A percentile compares a stretch with the other conserved stretches of the same genome.
These are phyloP conservation scores for Blastomyces parvus DNA, from an alignment of 2,329 filamentous ascomycete species.

Conservation along the genomic window DNA sequence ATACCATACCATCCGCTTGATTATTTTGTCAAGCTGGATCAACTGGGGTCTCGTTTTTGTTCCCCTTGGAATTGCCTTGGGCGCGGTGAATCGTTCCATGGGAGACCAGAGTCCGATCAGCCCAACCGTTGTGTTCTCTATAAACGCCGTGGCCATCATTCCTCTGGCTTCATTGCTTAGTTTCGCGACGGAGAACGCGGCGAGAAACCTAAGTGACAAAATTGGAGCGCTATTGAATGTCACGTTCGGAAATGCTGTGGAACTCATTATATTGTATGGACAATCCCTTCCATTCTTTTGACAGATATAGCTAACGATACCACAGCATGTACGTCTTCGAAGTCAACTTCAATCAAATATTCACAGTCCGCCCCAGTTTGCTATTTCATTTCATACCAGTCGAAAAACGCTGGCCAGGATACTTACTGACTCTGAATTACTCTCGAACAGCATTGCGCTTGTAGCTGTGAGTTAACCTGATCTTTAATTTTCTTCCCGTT, in stretches of 20 bases:
- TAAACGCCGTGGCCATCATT: slow-evolving; percentile 68
- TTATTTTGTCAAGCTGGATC: slow-evolving; percentile 50
- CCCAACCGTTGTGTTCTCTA: slow-evolving; percentile 57
- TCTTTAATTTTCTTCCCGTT: background rate
- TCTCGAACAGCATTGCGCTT: slow-evolving; percentile 57
- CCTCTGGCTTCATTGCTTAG: slow-evolving; percentile 63
- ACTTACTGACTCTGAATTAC: background rate
- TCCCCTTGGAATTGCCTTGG: slow-evolving; percentile 31
- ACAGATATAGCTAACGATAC: slow-evolving; percentile 13
- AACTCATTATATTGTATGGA: slow-evolving; percentile 60
- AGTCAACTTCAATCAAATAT: background rate
- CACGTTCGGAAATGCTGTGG: slow-evolving; percentile 70
- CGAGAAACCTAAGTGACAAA: slow-evolving; percentile 61
- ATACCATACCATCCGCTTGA: slow-evolving; percentile 46
- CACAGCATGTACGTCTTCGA: slow-evolving; percentile 45
- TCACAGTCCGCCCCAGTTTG: background rate
- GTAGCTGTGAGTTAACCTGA: slow-evolving; percentile 46
- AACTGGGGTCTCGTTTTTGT: slow-evolving; percentile 37
- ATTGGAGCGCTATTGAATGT: slow-evolving; percentile 65
- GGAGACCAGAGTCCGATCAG: slow-evolving; percentile 30
- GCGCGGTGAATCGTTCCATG: slow-evolving; percentile 23
- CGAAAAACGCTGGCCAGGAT: background rate
- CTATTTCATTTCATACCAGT: background rate
- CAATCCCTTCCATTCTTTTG: slow-evolving; percentile 24
- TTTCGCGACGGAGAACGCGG: slow-evolving; percentile 66